Percentiles rank a stretch among this genome's conserved stretches.
These are phyloP conservation scores for Lasiodiplodia hormozganensis DNA, from an alignment of 2,329 filamentous ascomycete genomes.

Conservation along the genomic window DNA sequence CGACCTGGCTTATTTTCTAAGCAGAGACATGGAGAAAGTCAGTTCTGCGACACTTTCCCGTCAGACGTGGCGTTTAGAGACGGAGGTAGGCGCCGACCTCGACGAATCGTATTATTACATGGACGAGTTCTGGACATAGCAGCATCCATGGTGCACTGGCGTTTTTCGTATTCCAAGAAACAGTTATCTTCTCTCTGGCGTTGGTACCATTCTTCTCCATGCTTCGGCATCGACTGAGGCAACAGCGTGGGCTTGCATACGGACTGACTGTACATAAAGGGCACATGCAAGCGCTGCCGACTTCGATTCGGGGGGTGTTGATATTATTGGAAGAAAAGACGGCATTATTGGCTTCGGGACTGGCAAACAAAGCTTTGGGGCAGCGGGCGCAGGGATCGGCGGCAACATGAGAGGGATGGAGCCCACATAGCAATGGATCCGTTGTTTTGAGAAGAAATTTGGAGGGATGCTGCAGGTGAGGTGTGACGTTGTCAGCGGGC, in stretches of 20 bases:
- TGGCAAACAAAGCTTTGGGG: not conserved
- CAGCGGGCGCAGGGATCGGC: not conserved
- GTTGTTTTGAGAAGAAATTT: constrained; percentile 9
- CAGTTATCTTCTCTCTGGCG: not conserved
- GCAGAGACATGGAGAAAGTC: not conserved
- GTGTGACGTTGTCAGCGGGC: constrained; percentile 20
- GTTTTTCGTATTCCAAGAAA: constrained; percentile 17
- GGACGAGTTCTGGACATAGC: not conserved
- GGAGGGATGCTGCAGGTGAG: constrained; percentile 12
- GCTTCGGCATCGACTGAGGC: not conserved
- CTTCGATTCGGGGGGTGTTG: constrained; percentile 7
- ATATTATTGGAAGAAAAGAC: constrained; percentile 18
- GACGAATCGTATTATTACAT: not conserved
- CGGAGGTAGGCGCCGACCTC: not conserved
- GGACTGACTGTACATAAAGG: constrained; percentile 1
- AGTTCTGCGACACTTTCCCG: not conserved
- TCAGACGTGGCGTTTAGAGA: not conserved
- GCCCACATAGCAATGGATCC: constrained; percentile 12
- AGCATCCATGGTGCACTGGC: constrained; percentile 15
- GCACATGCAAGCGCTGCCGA: constrained; percentile 2
- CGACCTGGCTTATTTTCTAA: not conserved
- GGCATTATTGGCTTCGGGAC: not conserved
- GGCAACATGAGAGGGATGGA: constrained; percentile 8
- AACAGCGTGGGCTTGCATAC: constrained; percentile 6
- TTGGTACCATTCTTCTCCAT: not conserved